Base-by-base conservation (phyloP, 2,329 filamentous ascomycete genomes). In the Oidium heveae region DNA sequence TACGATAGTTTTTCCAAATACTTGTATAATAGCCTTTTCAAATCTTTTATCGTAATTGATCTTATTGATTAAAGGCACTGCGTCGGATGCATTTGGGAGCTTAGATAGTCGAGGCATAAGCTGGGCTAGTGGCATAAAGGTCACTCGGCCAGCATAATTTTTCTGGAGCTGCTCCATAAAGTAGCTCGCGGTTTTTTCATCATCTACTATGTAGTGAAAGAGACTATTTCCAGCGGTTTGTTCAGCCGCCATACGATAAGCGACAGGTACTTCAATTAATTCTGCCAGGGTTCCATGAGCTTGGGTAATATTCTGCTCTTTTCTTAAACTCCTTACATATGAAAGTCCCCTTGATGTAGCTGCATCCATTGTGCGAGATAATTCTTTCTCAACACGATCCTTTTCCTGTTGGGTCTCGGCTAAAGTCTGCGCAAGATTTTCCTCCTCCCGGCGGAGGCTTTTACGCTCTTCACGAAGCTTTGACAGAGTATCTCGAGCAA, bases 151-250 rank as follows among this genome's bases (percentile, higher is more conserved):
- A 16, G 84, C 82, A 57, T 80, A 83, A 60, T 86, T 79, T 59
- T 80, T 81, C 64, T 87, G 83, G 32, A 98, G 72, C 15, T 80
- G 76, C 60, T 89, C 83, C 46, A 91, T 79, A 36, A 95, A 76
- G 60, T 79, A 77, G 1, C 85, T 86, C 0, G 88, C 87, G 0
- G 88, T 95, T 43, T 84, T 79, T 57, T 93, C 86, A 52, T 83
- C 89, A 66, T 98, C 89, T 46, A 96, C 89, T 12, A 98, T 80
- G 60, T 94, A 94, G 67, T 98, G 86, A 69, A 98, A 98, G 9
- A 98, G 73, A 65, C 86, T 94, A 58, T 81, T 82, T 18, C 91
- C 91, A 2, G 89, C 91, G 53, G 88, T 91, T 61, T 94, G 86
- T 68, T 98, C 91, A 10, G 93, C 83, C 1, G 91, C 86, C 12